Base-by-base conservation (phyloP, 1,139 yeast species). In the Geotrichum fermentans region DNA sequence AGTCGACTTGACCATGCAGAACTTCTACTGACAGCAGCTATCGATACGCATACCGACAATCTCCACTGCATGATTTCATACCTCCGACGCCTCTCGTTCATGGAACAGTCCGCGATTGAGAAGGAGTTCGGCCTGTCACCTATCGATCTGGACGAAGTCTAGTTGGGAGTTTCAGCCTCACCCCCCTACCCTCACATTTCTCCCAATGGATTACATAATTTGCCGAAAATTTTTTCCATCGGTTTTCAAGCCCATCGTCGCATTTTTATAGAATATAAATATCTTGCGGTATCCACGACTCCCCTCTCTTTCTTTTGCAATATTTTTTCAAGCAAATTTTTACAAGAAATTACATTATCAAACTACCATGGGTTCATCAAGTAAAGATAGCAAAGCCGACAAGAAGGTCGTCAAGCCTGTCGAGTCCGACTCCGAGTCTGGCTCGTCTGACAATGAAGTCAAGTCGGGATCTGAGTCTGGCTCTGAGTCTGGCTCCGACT, bases 401-500 rank as follows among this genome's bases (percentile, higher is more conserved):
- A 56, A 54, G 55, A 60, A 64, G 45, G 58, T 55, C 41, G 66
- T 57, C 28, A 64, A 59, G 32, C 34, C 52, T 52, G 59, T 64
- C 39, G 64, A 58, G 49, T 57, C 60, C 34, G 61, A 57, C 22
- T 48, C 54, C 24, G 53, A 53, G 34, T 47, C 60, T 26, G 62
- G 68, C 29, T 64, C 60, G 35, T 66, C 73, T 39, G 63, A 59
- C 44, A 61, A 67, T 40, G 62, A 63, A 30, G 58, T 61, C 44
- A 61, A 63, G 48, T 54, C 61, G 22, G 53, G 47, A 13, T 51
- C 65, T 40, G 62, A 58, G 13, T 52, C 55, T 30, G 54, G 45
- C 6, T 56, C 67, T 37, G 62, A 60, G n/a, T 39, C 39, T 20
- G 33, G 33, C 22, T 40, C 52, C 17, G 58, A 58, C 39, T 46